A percentile compares a stretch with the other conserved stretches of the same genome.
Evolutionary conservation across 140 eudicot genomes (phyloP).

Genomic region (Oenanthe javanica): DNA sequence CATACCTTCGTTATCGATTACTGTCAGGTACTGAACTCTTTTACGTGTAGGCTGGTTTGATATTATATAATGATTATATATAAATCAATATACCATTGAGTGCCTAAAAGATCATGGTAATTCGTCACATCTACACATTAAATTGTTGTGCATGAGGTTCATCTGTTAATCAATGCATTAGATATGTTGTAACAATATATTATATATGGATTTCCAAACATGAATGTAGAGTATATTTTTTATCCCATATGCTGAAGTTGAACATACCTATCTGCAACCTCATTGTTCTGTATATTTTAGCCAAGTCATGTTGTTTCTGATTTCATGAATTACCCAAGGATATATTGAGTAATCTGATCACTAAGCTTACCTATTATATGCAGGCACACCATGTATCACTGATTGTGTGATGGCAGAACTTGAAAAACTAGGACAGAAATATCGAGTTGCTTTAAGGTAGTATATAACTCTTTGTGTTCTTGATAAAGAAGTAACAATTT

Average conservation of each 20-base stretch:
- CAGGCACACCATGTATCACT: slow-evolving; percentile 98
- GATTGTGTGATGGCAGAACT: slow-evolving; percentile 90
- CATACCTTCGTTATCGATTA: background rate
- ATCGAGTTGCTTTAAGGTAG: slow-evolving; percentile 90
- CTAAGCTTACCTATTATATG: slow-evolving; percentile 1
- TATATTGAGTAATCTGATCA: background rate
- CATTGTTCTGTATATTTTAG: background rate
- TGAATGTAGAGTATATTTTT: background rate
- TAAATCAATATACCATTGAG: background rate
- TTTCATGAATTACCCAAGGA: background rate
- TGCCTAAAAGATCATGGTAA: background rate
- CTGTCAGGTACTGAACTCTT: background rate
- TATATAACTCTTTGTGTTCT: background rate
- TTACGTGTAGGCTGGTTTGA: background rate
- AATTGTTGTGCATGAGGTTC: background rate
- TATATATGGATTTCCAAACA: background rate
- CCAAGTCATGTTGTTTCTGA: background rate
- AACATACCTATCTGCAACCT: background rate
- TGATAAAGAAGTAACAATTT: background rate
- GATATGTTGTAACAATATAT: background rate
- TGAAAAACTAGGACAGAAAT: slow-evolving; percentile 70
- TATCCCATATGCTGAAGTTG: background rate
- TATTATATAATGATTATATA: background rate
- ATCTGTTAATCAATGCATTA: background rate
- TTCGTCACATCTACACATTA: background rate